A percentile compares a stretch with the other conserved stretches of the same genome.
Evolutionary conservation across 768 basidiomycete species (phyloP).

Genomic region (Pholiota conissans): DNA sequence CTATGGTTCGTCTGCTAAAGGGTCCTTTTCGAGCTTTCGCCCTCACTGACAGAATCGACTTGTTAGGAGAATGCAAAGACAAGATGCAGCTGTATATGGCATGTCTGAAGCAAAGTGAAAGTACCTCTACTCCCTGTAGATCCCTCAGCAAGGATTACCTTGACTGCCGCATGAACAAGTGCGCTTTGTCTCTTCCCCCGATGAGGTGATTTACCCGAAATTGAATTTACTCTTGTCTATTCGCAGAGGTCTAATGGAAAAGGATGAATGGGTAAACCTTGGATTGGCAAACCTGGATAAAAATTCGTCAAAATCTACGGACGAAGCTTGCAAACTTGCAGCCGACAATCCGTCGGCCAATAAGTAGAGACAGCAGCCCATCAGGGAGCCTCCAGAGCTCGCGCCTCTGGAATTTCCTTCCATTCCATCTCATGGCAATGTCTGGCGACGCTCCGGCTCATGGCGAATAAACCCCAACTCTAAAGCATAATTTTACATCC

Average conservation of each 20-base stretch:
- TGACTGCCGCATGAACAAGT: slow-evolving; percentile 89
- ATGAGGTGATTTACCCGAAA: too few relatives aligned
- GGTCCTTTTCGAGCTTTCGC: background rate
- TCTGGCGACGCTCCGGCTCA: background rate
- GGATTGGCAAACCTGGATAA: slow-evolving; percentile 61
- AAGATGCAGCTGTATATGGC: slow-evolving; percentile 81
- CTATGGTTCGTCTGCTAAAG: slow-evolving; percentile 61
- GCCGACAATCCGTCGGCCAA: slow-evolving; percentile 17
- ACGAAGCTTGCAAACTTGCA: slow-evolving; percentile 4
- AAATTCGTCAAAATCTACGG: slow-evolving; percentile 21
- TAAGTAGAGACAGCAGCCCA: background rate
- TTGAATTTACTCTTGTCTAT: too few relatives aligned
- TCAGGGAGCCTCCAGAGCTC: background rate
- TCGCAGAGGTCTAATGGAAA: slow-evolving; percentile 84
- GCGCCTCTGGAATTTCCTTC: background rate
- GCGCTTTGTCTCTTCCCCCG: slow-evolving; percentile 30
- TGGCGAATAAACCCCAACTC: background rate
- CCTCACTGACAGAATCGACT: background rate
- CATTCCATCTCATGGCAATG: background rate
- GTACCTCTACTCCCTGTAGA: slow-evolving; percentile 76
- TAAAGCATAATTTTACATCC: background rate
- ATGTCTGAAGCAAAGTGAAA: slow-evolving; percentile 72
- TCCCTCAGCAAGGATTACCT: slow-evolving; percentile 75
- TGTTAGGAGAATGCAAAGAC: slow-evolving; percentile 82
- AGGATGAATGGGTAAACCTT: slow-evolving; percentile 84